phyloP scores from a whole-genome alignment of 192 early-diverging fungal species.

The Dissophora globulifera region DNA sequence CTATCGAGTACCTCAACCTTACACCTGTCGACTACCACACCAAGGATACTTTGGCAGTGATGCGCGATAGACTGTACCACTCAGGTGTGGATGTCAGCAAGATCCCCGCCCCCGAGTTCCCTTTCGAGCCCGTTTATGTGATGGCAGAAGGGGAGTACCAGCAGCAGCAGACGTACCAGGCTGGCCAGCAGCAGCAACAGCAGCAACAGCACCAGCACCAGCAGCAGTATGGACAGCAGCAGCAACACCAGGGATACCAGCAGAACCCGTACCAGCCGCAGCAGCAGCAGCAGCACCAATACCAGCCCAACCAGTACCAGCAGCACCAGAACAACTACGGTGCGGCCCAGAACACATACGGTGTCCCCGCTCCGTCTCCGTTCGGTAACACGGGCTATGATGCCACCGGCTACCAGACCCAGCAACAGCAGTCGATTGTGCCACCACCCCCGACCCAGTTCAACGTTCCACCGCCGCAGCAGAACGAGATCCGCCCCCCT shows the following conservation, averaged over 20 bases:
- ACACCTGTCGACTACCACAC: conserved; percentile 74
- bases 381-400: conserved; percentile 45
- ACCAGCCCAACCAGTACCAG: conserved; percentile 40
- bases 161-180: conserved; percentile 31
- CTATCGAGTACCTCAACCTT: conserved; percentile 81
- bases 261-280: conserved; percentile 30
- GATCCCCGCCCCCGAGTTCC: conserved; percentile 63
- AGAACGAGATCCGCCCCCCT: conserved; percentile 41
- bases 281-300: conserved; percentile 55
- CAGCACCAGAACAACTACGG: conserved; percentile 18
- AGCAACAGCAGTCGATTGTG: conserved; percentile 28
- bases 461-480: conserved; percentile 25
- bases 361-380: conserved; percentile 22
- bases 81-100: conserved; percentile 58
- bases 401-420: conserved; percentile 39
- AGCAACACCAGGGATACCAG: conserved; percentile 39
- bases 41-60: conserved; percentile 65
- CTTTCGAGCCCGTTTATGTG: conserved; percentile 71
- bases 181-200: conserved; percentile 20
- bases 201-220: conserved; percentile 38
- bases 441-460: conserved; percentile 41
- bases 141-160: conserved; percentile 56
- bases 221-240: conserved; percentile 42
- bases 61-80: conserved; percentile 79
- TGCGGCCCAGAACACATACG: conserved; percentile 25